phyloP scores from a whole-genome alignment of 208 protist species.

The Trypanosoma avium region DNA sequence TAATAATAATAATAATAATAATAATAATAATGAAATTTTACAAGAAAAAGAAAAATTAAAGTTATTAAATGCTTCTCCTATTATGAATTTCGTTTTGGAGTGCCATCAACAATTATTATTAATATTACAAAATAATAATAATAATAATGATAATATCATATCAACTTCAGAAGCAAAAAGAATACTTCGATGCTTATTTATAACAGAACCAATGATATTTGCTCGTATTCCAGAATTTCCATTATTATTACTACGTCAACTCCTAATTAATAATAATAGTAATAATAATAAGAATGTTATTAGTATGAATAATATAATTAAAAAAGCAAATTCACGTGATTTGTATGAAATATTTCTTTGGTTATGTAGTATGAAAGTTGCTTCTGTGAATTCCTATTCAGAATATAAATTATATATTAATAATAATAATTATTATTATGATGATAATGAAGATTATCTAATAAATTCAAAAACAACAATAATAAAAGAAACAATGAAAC shows the following conservation, averaged over 20 bases:
- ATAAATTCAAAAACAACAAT: not conserved
- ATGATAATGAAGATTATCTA: not conserved
- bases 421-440: not conserved
- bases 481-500: not conserved
- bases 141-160: too few species aligned
- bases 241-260: not conserved
- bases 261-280: not conserved
- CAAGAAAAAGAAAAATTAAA: not conserved
- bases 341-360: constrained; percentile 21
- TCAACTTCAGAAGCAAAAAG: not conserved
- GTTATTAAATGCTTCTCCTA: not conserved
- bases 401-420: too few species aligned
- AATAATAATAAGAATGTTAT: not conserved
- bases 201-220: constrained; percentile 2
- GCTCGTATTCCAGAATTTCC: constrained; percentile 15
- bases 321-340: not conserved
- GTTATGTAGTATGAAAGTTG: constrained; percentile 2
- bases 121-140: too few species aligned
- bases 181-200: constrained; percentile 18
- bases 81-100: constrained; percentile 1
- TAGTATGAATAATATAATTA: not conserved
- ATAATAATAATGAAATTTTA: not conserved
- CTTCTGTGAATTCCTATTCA: not conserved
- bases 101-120: constrained; percentile 18
- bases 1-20: too few species aligned